Evolutionary conservation across 805 yeast genomes (phyloP).

Genomic region (Starmera dryadoides): DNA sequence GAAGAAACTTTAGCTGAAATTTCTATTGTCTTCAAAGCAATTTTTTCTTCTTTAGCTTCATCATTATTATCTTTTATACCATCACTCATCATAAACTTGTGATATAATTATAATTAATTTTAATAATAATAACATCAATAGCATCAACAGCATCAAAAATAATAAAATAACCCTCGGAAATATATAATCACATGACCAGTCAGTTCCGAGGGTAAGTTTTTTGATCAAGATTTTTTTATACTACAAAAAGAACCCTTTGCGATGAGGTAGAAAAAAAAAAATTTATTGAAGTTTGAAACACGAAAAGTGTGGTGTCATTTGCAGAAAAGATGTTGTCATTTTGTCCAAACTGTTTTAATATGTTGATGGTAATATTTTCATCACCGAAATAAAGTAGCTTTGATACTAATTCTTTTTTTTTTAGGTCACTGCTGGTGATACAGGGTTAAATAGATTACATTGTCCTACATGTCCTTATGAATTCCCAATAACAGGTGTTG

Average conservation of each 20-base stretch:
- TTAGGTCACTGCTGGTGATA: slow-evolving; percentile 50
- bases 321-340: slow-evolving; percentile 86
- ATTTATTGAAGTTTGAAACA: neutral
- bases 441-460: slow-evolving; percentile 59
- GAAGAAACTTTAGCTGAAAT: neutral
- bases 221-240: neutral
- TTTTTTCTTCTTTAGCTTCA: neutral
- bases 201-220: too few species aligned
- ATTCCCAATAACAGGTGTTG: slow-evolving; percentile 78
- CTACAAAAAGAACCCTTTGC: neutral
- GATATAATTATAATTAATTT: too few species aligned
- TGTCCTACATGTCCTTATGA: slow-evolving; percentile 96
- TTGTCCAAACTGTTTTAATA: slow-evolving; percentile 91
- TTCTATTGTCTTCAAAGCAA: too few species aligned
- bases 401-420: neutral
- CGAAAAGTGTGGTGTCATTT: neutral
- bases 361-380: slow-evolving; percentile 52
- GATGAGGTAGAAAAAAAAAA: too few species aligned
- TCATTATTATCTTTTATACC: neutral
- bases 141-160: neutral
- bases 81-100: neutral
- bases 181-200: too few species aligned
- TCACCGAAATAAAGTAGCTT: neutral
- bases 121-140: neutral
- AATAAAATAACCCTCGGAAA: neutral